phyloP scores from a whole-genome alignment of 2,329 filamentous ascomycete species.

The Cladophialophora chaetospira region DNA sequence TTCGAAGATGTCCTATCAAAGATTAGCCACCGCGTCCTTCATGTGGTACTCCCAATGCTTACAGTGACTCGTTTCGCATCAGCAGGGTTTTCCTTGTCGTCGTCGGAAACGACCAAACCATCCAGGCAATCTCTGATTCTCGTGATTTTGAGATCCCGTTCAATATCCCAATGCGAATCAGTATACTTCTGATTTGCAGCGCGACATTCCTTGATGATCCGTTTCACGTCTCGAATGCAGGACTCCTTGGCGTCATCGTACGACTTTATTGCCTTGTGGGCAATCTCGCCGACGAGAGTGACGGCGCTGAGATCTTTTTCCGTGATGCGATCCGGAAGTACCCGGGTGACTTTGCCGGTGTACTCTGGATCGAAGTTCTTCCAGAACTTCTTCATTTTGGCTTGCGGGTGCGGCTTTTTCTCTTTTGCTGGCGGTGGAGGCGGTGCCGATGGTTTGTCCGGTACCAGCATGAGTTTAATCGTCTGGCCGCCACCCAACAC shows the following conservation, averaged over 20 bases:
- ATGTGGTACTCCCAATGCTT: conserved; percentile 25
- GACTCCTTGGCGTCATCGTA: conserved; percentile 72
- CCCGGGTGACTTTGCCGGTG: conserved; percentile 70
- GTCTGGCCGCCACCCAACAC: conserved; percentile 25
- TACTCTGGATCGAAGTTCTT: conserved; percentile 69
- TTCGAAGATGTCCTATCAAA: conserved; percentile 69
- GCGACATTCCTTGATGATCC: conserved; percentile 65
- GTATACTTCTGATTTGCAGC: conserved; percentile 82
- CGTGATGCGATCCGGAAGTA: conserved; percentile 61
- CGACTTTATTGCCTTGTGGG: conserved; percentile 63
- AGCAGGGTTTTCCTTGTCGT: conserved; percentile 59
- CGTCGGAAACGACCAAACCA: conserved; percentile 42
- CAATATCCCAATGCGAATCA: conserved; percentile 87
- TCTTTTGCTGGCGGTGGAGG: conserved; percentile 43
- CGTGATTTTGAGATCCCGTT: conserved; percentile 66
- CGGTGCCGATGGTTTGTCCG: conserved; percentile 21
- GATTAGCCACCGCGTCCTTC: conserved; percentile 12
- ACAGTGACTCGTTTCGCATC: conserved; percentile 71
- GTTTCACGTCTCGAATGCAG: conserved; percentile 64
- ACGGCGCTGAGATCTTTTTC: conserved; percentile 65
- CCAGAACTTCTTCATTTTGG: conserved; percentile 74
- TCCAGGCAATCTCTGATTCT: conserved; percentile 55
- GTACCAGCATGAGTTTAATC: conserved; percentile 30
- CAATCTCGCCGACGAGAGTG: conserved; percentile 58
- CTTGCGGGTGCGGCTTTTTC: conserved; percentile 61